Evolutionary conservation across 164 flowering plant species (phyloP), one percentile per base, ranked within the genome.

Genomic region (Tinospora cordifolia): DNA sequence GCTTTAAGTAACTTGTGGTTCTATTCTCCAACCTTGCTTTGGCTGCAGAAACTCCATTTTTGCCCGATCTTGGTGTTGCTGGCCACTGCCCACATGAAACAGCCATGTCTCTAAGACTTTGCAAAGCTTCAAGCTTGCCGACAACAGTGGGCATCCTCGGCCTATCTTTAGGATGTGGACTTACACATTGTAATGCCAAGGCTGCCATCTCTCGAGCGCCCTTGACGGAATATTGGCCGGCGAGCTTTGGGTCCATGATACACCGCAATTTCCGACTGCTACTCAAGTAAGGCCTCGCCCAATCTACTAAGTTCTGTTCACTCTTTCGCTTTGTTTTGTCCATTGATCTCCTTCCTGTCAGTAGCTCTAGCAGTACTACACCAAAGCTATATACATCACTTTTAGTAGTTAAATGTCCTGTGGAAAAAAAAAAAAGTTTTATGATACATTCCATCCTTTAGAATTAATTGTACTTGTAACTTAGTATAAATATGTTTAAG

Each of bases 311-410:
- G 79, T 80, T 87, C 74, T 90, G 99, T 78, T 94, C 92, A 14
- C 65, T 75, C 76, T 90, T 89, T 3, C 92, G 82, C 78, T 85
- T 83, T 47, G 79, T 66, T 79, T 87, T 94, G 40, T 94, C 97
- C 84, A 86, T 78, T 30, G 91, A 82, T 79, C 97, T 81, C 73
- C 93, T 82, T 57, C 99, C 97, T 0, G 99, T 92, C 19, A 94
- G 81, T 38, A 94, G 77, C 68, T 94, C 99, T 27, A 92, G 82
- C 6, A 94, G 84, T 12, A 94, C 97, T 8, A 94, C 97, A 14
- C 99, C 99, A 63, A 90, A 94, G 76, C 99, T 92, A 66, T 92
- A 94, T 0, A 94, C 87, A 46, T 94, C 99, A 66, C 99, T 92
- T 67, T 84, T 94, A 14, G 95, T 87, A 3, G 99, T 94, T 77